Evolutionary conservation across 2,329 filamentous ascomycete species (phyloP), one percentile per base, ranked within the genome.

Genomic region (Verticillium albo-atrum): DNA sequence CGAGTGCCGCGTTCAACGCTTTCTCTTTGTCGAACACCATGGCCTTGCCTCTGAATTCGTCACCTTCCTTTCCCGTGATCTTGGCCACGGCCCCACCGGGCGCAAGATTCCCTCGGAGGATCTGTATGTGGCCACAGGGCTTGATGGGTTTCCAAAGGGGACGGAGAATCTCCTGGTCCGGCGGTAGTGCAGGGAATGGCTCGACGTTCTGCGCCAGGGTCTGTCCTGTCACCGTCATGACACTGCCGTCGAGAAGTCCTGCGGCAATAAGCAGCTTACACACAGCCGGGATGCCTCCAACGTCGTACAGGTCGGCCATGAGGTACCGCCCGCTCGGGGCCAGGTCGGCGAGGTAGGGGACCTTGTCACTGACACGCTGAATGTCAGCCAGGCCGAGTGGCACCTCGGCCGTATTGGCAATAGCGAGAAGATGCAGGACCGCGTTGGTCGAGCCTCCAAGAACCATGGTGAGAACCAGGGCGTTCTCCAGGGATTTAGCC

Each of bases 51-150:
- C 82, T 88, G 74, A 98, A 98, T 14, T 77, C 79, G 7, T 92
- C 82, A 3, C 94, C 94, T 73, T 98, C 94, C 73, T 97, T 97
- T 32, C 94, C 94, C 0, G 94, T 97, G 74, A 98, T 97, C 75
- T 98, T 98, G 61, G 92, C 93, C 1, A 98, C 93, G 1, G 93
- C 90, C 34, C 94, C 94, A 12, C 87, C 89, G 1, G 94, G 94
- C 3, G 93, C 91, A 32, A 97, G 83, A 72, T 96, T 97, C 20
- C 94, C 94, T 61, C 85, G 84, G 4, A 98, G 82, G 61, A 97
- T 90, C 73, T 94, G 92, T 61, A 98, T 83, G 73, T 98, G 94
- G 47, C 94, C 94, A 0, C 87, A 91, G 1, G 81, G 65, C 73
- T 97, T 97, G 80, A 96, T 94, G 58, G 83, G 83, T 67, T 85